A percentile compares a stretch with the other conserved stretches of the same genome.
Evolutionary conservation across 2,329 filamentous ascomycete species (phyloP).

Genomic region (Botrytis squamosa): DNA sequence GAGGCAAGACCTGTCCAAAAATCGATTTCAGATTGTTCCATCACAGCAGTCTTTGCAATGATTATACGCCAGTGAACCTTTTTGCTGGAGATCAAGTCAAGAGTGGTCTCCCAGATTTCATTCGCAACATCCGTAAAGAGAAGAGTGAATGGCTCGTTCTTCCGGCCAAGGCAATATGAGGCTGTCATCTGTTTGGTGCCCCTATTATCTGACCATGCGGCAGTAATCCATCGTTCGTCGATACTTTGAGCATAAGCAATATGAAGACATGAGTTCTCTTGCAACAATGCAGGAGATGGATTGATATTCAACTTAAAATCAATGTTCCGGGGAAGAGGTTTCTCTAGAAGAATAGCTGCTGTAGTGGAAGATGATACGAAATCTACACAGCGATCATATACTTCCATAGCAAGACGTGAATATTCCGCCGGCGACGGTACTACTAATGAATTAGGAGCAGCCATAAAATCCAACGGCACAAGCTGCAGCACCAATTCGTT

Average conservation of each 20-base stretch:
- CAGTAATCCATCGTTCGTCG: conserved; percentile 75
- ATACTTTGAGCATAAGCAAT: conserved; percentile 74
- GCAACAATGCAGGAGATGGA: conserved; percentile 69
- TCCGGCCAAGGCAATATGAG: conserved; percentile 68
- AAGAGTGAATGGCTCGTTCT: conserved; percentile 51
- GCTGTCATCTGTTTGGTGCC: conserved; percentile 71
- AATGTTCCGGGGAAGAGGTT: conserved; percentile 65
- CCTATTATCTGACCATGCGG: conserved; percentile 76
- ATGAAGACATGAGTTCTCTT: conserved; percentile 79
- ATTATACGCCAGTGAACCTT: conserved; percentile 77
- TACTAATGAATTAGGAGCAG: conserved; percentile 60
- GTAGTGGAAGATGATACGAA: conserved; percentile 58
- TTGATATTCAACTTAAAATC: conserved; percentile 70
- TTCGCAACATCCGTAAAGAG: conserved; percentile 62
- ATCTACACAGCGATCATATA: conserved; percentile 71
- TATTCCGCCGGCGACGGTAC: conserved; percentile 62
- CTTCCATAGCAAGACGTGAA: conserved; percentile 65
- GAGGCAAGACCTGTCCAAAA: conserved; percentile 56
- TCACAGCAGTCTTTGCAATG: conserved; percentile 67
- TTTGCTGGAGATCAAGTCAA: conserved; percentile 67
- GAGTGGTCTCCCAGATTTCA: conserved; percentile 76
- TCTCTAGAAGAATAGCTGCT: conserved; percentile 71
- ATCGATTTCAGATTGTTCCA: conserved; percentile 65
- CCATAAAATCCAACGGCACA: conserved; percentile 66
- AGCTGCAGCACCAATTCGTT: conserved; percentile 78